Conservation (phyloP, 805 yeast genomes). For the Pichia insulana region DNA sequence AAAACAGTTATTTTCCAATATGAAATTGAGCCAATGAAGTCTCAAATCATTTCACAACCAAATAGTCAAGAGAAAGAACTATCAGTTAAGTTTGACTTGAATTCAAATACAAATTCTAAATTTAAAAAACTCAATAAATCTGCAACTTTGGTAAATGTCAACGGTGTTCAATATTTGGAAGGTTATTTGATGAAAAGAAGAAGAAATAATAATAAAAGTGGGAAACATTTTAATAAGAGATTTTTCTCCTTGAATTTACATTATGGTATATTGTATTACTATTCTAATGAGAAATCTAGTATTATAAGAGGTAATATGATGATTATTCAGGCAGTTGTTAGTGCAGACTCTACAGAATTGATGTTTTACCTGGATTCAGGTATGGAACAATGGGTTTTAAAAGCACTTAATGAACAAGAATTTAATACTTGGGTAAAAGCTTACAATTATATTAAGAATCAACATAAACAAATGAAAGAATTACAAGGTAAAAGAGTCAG, state of each 20-base stretch:
- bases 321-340: conserved; percentile 68
- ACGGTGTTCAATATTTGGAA: conserved; percentile 65
- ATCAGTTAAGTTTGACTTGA: conserved; percentile 22
- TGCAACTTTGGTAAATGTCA: conserved; percentile 30
- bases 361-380: conserved; percentile 87
- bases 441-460: conserved; percentile 43
- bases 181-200: conserved; percentile 66
- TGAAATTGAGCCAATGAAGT: not conserved
- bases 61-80: not conserved
- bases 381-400: conserved; percentile 86
- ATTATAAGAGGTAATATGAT: conserved; percentile 89
- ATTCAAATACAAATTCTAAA: conserved; percentile 13
- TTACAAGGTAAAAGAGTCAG: not conserved
- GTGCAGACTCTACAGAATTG: conserved; percentile 59
- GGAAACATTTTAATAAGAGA: conserved; percentile 80
- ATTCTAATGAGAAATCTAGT: conserved; percentile 58
- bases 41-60: not conserved
- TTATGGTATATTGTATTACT: conserved; percentile 78
- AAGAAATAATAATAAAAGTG: conserved; percentile 59
- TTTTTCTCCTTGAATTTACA: conserved; percentile 77
- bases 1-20: conserved; percentile 69
- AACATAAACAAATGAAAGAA: conserved; percentile 16
- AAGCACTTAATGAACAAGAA: conserved; percentile 54
- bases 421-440: conserved; percentile 82
- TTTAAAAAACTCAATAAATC: conserved; percentile 13